Conservation (phyloP, 805 yeast species). For the Wickerhamiella musiphila region DNA sequence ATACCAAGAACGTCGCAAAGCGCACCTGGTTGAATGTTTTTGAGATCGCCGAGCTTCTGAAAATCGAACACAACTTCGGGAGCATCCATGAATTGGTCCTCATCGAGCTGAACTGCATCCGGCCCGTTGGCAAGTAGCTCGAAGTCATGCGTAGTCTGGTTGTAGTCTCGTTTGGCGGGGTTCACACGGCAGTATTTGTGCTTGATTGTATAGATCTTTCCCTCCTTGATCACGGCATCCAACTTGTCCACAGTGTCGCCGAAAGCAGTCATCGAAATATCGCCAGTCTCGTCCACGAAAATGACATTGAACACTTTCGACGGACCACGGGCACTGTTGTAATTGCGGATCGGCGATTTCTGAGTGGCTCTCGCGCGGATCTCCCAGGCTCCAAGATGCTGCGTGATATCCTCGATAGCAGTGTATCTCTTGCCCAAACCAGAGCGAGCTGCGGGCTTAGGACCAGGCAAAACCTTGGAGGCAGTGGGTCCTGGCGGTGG, state of each 20-base stretch:
- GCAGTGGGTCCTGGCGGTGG: too few species aligned
- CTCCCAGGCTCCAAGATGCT: conserved; percentile 81
- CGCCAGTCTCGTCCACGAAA: conserved; percentile 85
- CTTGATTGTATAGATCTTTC: conserved; percentile 70
- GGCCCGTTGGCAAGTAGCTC: conserved; percentile 73
- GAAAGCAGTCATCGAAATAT: conserved; percentile 89
- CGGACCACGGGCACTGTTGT: conserved; percentile 73
- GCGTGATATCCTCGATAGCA: conserved; percentile 38
- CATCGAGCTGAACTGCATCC: conserved; percentile 53
- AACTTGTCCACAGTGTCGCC: conserved; percentile 70
- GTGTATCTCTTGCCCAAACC: neutral
- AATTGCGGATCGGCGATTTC: conserved; percentile 75
- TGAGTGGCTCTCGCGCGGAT: conserved; percentile 82
- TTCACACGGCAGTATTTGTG: conserved; percentile 60
- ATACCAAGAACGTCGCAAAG: conserved; percentile 80
- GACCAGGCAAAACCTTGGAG: too few species aligned
- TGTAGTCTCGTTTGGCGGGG: conserved; percentile 72
- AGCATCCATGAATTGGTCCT: conserved; percentile 33
- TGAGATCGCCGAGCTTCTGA: conserved; percentile 40
- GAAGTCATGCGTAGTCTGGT: conserved; percentile 71
- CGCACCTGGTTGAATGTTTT: conserved; percentile 30
- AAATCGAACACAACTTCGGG: conserved; percentile 71
- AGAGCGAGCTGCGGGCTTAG: too few species aligned
- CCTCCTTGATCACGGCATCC: conserved; percentile 65
- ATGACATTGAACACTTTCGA: conserved; percentile 83